Percentiles rank a stretch among this genome's conserved stretches.
These are phyloP conservation scores for Hypocrella siamensis DNA, from an alignment of 2,329 filamentous ascomycete genomes.

Conservation along the genomic window DNA sequence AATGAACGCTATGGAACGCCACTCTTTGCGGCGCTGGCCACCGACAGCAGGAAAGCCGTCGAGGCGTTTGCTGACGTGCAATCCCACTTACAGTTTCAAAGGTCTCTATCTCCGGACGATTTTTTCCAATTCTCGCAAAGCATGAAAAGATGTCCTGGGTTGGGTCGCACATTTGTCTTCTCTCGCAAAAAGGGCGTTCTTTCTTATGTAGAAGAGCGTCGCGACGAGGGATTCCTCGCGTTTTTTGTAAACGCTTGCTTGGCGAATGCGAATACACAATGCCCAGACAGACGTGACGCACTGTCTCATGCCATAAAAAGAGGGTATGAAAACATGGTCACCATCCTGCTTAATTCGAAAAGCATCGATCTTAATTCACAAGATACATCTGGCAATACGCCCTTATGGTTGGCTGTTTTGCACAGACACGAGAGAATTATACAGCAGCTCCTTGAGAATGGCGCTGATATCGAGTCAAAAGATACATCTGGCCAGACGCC, in stretches of 20 bases:
- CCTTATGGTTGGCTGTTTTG: background rate
- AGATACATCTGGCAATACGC: background rate
- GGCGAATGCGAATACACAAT: background rate
- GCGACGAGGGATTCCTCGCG: background rate
- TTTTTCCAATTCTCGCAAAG: background rate
- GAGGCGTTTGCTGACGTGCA: background rate
- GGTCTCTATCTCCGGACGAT: background rate
- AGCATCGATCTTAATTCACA: background rate
- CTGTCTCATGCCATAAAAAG: background rate
- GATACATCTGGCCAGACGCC: background rate
- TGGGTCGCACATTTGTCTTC: background rate
- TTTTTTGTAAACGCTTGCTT: background rate
- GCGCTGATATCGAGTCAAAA: background rate
- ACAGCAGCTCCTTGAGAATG: background rate
- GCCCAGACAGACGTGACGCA: background rate
- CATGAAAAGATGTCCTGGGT: background rate
- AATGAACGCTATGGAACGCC: conserved; percentile 16
- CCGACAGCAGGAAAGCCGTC: conserved; percentile 2
- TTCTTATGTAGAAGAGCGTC: background rate
- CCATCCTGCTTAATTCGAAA: background rate
- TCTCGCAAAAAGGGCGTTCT: background rate
- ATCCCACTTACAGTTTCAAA: background rate
- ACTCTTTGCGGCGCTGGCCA: conserved; percentile 19
- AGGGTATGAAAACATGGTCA: background rate
- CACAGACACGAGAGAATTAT: background rate